phyloP scores from a whole-genome alignment of 371 early-diverging fungal genomes.

The Nematocida homosporus region DNA sequence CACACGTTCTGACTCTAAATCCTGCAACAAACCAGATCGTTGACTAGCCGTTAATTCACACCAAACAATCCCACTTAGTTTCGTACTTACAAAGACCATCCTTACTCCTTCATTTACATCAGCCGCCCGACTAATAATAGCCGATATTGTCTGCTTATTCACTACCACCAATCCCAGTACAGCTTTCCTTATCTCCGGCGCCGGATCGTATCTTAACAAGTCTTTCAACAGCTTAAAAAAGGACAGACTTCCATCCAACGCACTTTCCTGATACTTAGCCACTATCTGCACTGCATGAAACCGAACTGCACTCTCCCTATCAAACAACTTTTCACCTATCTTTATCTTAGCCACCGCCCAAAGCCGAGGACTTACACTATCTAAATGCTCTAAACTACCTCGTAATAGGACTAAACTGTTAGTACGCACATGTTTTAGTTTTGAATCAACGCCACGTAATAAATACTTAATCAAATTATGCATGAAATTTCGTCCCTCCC shows the following conservation, averaged over 20 bases:
- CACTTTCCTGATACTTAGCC: conserved; percentile 28
- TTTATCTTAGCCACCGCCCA: conserved; percentile 53
- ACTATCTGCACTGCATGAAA: conserved; percentile 34
- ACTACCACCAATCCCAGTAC: conserved; percentile 26
- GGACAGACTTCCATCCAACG: conserved; percentile 19
- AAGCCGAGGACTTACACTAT: conserved; percentile 37
- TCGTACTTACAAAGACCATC: conserved; percentile 34
- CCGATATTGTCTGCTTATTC: conserved; percentile 27
- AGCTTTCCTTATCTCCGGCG: conserved; percentile 49
- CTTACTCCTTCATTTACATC: conserved; percentile 45
- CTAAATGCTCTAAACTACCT: conserved; percentile 47
- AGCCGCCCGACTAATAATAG: conserved; percentile 13
- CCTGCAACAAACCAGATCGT: conserved; percentile 3
- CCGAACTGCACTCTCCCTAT: conserved; percentile 43
- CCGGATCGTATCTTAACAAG: conserved; percentile 44
- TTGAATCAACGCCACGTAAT: conserved; percentile 38
- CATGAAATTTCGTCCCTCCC: conserved; percentile 41
- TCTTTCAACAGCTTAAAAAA: conserved; percentile 54
- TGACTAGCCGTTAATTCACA: conserved; percentile 15
- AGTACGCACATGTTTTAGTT: conserved; percentile 42
- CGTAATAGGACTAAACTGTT: conserved; percentile 38
- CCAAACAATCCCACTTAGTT: conserved; percentile 23
- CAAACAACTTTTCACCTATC: conserved; percentile 57
- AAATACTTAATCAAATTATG: conserved; percentile 54
- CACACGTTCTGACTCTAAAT: conserved; percentile 34